Base-by-base conservation (phyloP, 106 monocot genomes). In the Dactylorhiza incarnata region DNA sequence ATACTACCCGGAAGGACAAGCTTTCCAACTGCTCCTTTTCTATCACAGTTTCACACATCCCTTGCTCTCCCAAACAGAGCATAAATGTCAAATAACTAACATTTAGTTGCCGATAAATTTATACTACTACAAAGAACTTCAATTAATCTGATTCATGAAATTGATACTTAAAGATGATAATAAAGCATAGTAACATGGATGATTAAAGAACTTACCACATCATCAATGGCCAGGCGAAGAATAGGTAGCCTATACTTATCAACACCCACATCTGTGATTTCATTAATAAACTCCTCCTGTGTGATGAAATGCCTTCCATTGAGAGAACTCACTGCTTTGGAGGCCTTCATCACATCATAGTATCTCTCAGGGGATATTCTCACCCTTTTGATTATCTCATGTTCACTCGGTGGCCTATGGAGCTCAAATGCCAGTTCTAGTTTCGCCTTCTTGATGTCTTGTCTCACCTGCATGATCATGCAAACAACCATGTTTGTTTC, bases 211-310 rank as follows among this genome's bases (percentile, higher is more conserved):
- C 53, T 68, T 86, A 96, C 96, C 91, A 96, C 93, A 80, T 96
- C 96, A 80, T 96, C 96, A 15, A 96, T 81, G 58, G 96, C 96
- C 71, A 96, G 93, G n/a, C 93, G 89, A 5, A 93, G 82, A 67
- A 93, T 81, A 47, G 86, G 79, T 77, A 87, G 93, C 55, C 85
- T 80, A 5, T 76, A 75, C 52, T 85, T 87, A 26, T 78, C 81
- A 44, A 85, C 83, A 75, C 86, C 90, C 50, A 76, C 26, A 17
- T 93, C 96, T 23, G 84, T 80, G 48, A 96, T 81, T n/a, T 85
- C 88, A 48, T 96, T 80, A 62, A 96, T 85, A 78, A 96, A 89
- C 65, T 96, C 96, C 77, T 96, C 96, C 84, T 93, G 93, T 55
- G 96, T 96, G 46, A 85, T 84, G 1, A 48, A 26, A 80, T 96